Conservation (phyloP, 345 rosid genomes). For the Eutrema japonicum region DNA sequence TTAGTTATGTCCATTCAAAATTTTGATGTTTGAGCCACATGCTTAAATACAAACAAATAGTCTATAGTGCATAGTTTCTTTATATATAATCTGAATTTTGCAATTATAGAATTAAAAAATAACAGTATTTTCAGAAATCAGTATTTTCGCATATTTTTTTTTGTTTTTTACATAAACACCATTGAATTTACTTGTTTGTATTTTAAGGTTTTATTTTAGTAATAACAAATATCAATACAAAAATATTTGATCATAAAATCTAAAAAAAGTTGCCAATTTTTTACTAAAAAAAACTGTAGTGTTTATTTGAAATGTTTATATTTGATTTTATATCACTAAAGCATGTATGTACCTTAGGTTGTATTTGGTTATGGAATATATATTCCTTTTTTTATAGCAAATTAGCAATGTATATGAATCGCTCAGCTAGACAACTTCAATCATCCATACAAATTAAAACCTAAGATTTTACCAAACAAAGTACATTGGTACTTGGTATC, state of each 20-base stretch:
- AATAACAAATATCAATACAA: background rate
- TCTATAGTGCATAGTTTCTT: background rate
- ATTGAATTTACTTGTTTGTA: background rate
- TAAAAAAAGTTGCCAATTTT: no score
- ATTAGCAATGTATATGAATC: background rate
- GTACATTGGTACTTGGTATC: conserved; percentile 15
- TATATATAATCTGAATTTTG: background rate
- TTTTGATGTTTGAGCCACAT: conserved; percentile 20
- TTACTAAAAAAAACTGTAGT: background rate
- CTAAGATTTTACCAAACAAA: conserved; percentile 14
- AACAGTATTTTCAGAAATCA: background rate
- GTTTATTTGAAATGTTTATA: background rate
- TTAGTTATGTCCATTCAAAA: background rate
- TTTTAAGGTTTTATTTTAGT: background rate
- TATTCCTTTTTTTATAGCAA: background rate
- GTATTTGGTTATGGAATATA: background rate
- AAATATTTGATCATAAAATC: background rate
- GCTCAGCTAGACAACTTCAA: conserved; percentile 19
- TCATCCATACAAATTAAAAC: conserved; percentile 13
- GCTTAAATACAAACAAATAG: background rate
- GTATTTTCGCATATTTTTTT: background rate
- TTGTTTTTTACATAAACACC: background rate
- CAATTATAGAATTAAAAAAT: background rate
- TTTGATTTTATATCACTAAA: background rate
- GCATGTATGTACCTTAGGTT: background rate